Base-by-base conservation (phyloP, 2,329 filamentous ascomycete species). In the Pseudocercospora musae region DNA sequence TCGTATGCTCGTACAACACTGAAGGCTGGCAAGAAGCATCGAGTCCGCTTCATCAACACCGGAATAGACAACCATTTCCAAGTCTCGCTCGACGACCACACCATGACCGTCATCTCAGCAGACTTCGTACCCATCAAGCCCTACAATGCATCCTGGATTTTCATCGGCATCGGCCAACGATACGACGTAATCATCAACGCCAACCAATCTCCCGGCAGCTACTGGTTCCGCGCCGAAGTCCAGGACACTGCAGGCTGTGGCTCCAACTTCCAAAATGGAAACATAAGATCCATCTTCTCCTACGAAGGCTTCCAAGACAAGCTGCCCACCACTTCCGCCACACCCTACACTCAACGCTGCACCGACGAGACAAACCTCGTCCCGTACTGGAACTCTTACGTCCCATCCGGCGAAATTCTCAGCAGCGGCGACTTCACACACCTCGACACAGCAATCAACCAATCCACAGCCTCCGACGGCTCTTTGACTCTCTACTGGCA, bases 21-120 rank as follows among this genome's bases (percentile, higher is more conserved):
- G 66, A 71, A 31, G 58, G 64, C 68, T 10, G 77, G 77, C 57
- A 77, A 78, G 68, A 78, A 74, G 65, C 77, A 82, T 65, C 71
- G 76, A 49, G 68, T 83, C 33, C 73, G 77, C 42, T 62, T 82
- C 33, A 75, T 83, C 70, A 84, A 83, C 69, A 75, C 75, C 13
- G 78, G 76, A 15, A 73, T 80, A 10, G 78, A 79, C 62, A 77
- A 75, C 33, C 77, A 77, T 62, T 79, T 81, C 67, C 72, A 70
- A 63, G 78, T 76, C 72, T 74, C 54, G 64, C 72, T 72, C 68
- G 75, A 77, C 64, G 60, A 64, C 54, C 75, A 76, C 65, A 62
- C 55, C 20, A 71, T 78, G 66, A 71, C 71, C 13, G 73, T 78
- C 55, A 74, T 77, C 13, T 61, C 73, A 7, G 69, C 74, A 23